Base-by-base conservation (phyloP, 2,329 filamentous ascomycete genomes). In the Colletotrichum costaricense region DNA sequence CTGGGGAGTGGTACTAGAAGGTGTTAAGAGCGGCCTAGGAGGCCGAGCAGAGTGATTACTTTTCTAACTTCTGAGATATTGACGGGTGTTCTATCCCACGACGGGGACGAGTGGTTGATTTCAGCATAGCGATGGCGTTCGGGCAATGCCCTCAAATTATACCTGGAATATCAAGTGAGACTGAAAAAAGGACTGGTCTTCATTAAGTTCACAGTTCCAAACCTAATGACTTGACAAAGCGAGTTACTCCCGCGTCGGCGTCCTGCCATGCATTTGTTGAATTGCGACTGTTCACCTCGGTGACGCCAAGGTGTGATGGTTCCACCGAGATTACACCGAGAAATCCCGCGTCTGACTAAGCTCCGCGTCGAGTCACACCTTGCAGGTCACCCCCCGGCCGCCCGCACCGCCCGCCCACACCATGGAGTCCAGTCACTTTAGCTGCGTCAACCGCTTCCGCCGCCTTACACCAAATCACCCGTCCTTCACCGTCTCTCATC, bases 1-100 rank as follows among this genome's bases (percentile, higher is more conserved):
- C 12, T 90, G 87, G 88, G 85, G 83, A 16, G 82, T 84, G 2
- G 82, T 89, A 8, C 75, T 89, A 3, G 87, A 89, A 67, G 88
- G 87, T 0, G 86, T 90, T 76, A 88, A 84, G 79, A 82, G 81
- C 12, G 87, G 87, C 3, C 79, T 84, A 19, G 74, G 69, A 3
- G 66, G 74, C 12, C 73, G 74, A 6, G 67, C 58, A 9, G 63
- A 69, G 30, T 75, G 54, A 69, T 6, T 12, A 11, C 28, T 11
- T 8, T 2, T 30, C 14, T 8, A n/a, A n/a, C 5, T 16, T 19
- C 2, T 9, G 5, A 11, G 22, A 5, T 2, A 14, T 35, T 42
- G 24, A 38, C 9, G 26, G 35, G 19, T 16, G 19, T 19, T 49
- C 42, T 52, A 33, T 14, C 8, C 33, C 26, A 11, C 4, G 5